phyloP scores from a whole-genome alignment of 148 eudicot genomes.

The Rhododendron kiyosumense region DNA sequence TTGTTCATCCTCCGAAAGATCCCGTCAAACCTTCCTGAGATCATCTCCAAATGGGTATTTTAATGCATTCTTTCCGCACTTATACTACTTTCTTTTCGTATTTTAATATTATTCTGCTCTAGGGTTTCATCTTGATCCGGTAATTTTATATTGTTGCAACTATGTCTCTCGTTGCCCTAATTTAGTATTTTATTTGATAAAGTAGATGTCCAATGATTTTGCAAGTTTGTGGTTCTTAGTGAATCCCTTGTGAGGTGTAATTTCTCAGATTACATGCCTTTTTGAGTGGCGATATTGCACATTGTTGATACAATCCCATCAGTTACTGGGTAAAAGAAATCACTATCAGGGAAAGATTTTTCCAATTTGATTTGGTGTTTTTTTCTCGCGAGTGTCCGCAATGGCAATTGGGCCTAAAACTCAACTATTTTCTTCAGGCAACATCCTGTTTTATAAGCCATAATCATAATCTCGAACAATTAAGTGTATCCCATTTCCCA shows the following conservation, averaged over 20 bases:
- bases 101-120: not conserved
- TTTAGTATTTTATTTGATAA: not conserved
- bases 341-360: too few relatives aligned
- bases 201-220: not conserved
- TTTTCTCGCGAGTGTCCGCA: too few relatives aligned
- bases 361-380: too few relatives aligned
- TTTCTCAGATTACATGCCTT: not conserved
- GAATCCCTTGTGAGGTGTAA: not conserved
- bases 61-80: not conserved
- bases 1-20: not conserved
- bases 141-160: too few relatives aligned
- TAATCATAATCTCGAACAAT: too few relatives aligned
- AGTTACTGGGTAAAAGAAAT: not conserved
- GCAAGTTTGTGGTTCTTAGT: not conserved
- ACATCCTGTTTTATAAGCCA: too few relatives aligned
- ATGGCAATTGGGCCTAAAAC: too few relatives aligned
- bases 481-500: too few relatives aligned
- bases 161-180: not conserved
- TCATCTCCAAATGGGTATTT: not conserved
- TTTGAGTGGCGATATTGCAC: not conserved
- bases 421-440: too few relatives aligned
- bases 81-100: not conserved
- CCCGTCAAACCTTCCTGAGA: not conserved
- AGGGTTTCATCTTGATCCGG: not conserved
- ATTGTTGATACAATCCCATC: not conserved